Evolutionary conservation across 108 stramenopile species (phyloP), one percentile per base, ranked within the genome.

Genomic region (Pelagomonas calceolata): DNA sequence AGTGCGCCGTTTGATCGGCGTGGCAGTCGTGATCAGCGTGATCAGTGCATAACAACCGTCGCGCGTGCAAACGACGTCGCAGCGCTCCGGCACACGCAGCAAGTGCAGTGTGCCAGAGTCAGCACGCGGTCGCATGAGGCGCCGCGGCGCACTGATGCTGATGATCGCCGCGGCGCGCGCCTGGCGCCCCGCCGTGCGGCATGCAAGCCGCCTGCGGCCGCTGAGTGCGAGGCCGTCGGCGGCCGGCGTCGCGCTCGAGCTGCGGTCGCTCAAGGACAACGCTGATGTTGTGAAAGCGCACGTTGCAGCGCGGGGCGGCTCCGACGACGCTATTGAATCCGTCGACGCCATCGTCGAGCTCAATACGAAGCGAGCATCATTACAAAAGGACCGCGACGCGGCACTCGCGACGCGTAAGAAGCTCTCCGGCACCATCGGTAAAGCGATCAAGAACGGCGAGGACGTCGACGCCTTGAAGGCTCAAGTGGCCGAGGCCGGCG

Each of bases 381-480:
- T 1, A 26, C 21, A 16, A 3, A 4, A 12, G 7, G 51, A 60
- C 18, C 67, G 91, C 31, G 91, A 92, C 77, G 83, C 76, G 43
- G 83, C 80, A 66, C 79, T 90, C 33, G 77, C 85, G 66, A 81
- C 75, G 44, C 85, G 89, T n/a, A 92, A 92, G 71, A 81, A 87
- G 71, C 85, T 81, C 15, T 82, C 80, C 33, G 90, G 85, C 30
- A 64, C 65, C 69, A 85, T 92, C 37, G 90, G 89, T 21, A 86
- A 86, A 71, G 68, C 89, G 4, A 85, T 92, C 88, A 82, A 35
- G 70, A 75, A 36, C 66, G 70, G 39, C 32, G 63, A 68, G 31
- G 73, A 30, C 29, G 31, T 89, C 17, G 86, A 82, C 69, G 76
- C 85, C 67, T 84, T 85, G 70, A 86, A 89, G 67, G 79, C 81